Base-by-base conservation (phyloP, 768 basidiomycete genomes). In the Russula abietina region DNA sequence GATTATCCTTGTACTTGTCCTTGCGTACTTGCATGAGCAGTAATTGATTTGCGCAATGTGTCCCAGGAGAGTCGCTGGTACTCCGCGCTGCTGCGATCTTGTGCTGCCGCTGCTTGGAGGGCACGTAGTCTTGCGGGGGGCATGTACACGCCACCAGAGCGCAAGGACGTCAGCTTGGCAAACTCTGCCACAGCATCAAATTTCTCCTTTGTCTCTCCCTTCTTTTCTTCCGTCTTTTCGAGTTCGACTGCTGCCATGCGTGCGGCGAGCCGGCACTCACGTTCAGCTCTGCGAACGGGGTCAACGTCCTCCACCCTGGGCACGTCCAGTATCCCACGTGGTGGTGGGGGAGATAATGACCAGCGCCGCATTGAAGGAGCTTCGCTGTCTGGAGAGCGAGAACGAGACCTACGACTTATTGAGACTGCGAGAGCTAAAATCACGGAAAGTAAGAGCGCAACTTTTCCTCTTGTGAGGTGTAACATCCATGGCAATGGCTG, bases 1-100 rank as follows among this genome's bases (percentile, higher is more conserved):
- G 95, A 73, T 99, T 98, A 71, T 98, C 97, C 81, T 98, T 98
- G 81, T 92, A 98, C 75, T 93, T 95, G 79, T 99, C 97, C 78
- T 97, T 98, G 68, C 97, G 82, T 9, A 97, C 92, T 75, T 98
- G 97, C 92, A 99, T 98, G 52, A 98, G 80, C 3, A 32, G 97
- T 98, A 70, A 99, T 90, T 55, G 89, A 91, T 76, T 99, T 99
- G 72, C 95, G 87, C 63, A 99, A 77, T 2, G 97, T 96, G 71
- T 99, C 97, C 97, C 97, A 99, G 11, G 93, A 91, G 62, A 99
- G 76, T 11, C 97, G 83, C 75, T 99, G 97, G 75, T 90, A 98
- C 75, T 97, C 95, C 22, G 87, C 70, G 63, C 89, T 89, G 52
- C 80, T 78, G 77, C 95, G 95, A 79, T 97, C 92, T 65, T 80